Conservation (phyloP, 192 early-diverging fungal genomes). For the Gorgonomyces haynaldii region DNA sequence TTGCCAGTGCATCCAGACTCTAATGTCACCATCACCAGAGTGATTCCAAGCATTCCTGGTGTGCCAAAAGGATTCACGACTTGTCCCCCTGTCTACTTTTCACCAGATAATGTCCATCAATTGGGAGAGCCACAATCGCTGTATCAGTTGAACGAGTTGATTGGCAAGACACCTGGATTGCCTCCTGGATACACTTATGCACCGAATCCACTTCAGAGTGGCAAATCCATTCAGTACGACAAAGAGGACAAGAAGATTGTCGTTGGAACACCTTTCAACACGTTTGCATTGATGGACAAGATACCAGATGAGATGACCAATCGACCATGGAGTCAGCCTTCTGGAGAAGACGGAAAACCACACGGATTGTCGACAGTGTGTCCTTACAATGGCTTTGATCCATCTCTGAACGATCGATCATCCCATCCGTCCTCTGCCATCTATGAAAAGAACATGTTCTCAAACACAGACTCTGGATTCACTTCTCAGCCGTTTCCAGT, state of each 20-base stretch:
- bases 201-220: conserved; percentile 19
- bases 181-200: conserved; percentile 42
- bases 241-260: not conserved
- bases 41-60: conserved; percentile 41
- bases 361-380: conserved; percentile 30
- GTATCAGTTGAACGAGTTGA: conserved; percentile 36
- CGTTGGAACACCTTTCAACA: too few species aligned
- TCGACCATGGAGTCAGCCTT: not conserved
- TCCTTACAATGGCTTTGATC: conserved; percentile 43
- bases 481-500: too few species aligned
- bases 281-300: too few species aligned
- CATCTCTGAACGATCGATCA: conserved; percentile 26
- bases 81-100: conserved; percentile 46
- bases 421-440: conserved; percentile 25
- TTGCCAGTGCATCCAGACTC: conserved; percentile 44
- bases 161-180: conserved; percentile 29
- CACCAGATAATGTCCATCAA: too few species aligned
- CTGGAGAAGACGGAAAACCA: conserved; percentile 11
- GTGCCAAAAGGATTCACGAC: conserved; percentile 40
- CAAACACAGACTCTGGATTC: too few species aligned
- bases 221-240: not conserved
- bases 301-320: conserved; percentile 15
- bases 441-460: too few species aligned
- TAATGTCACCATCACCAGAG: conserved; percentile 35
- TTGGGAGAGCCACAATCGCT: conserved; percentile 24